Evolutionary conservation across 768 basidiomycete species (phyloP).

Genomic region (Phylloporus arenicola): DNA sequence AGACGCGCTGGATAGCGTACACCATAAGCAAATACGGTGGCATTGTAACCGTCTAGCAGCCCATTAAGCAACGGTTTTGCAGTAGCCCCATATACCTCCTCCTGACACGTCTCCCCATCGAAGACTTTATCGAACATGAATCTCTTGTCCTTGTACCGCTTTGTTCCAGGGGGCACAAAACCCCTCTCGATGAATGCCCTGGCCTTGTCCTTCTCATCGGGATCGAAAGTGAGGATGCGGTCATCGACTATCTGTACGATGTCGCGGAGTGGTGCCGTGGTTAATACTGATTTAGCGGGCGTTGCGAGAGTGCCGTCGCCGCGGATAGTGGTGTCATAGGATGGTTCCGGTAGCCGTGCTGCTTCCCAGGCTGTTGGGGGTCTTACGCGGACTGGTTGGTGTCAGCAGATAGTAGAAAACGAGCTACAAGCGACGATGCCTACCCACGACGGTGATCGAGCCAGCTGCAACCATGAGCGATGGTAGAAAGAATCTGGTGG

Average conservation of each 20-base stretch:
- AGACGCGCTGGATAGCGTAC: constrained; percentile 45
- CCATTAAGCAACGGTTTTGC: constrained; percentile 80
- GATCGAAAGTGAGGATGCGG: constrained; percentile 93
- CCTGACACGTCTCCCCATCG: constrained; percentile 71
- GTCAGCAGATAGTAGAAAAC: constrained; percentile 6
- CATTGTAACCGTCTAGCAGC: constrained; percentile 90
- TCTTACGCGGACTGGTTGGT: constrained; percentile 73
- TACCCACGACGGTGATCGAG: constrained; percentile 84
- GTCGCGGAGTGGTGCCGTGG: constrained; percentile 59
- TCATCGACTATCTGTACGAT: constrained; percentile 90
- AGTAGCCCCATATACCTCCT: constrained; percentile 83
- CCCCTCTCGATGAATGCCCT: constrained; percentile 80
- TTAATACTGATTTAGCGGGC: constrained; percentile 46
- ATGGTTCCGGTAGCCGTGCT: constrained; percentile 72
- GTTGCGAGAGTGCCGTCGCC: constrained; percentile 84
- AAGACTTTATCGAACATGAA: constrained; percentile 98
- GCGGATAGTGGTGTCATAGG: constrained; percentile 64
- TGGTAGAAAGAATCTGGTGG: neutral
- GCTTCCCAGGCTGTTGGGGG: constrained; percentile 85
- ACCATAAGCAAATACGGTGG: constrained; percentile 97
- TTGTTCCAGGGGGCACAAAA: constrained; percentile 80
- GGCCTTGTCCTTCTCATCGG: constrained; percentile 81
- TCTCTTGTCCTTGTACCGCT: constrained; percentile 92
- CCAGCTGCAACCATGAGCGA: constrained; percentile 71
- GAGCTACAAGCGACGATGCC: constrained; percentile 8